phyloP scores from a whole-genome alignment of 176 grass and related monocot genomes.

The Tillandsia leiboldiana region DNA sequence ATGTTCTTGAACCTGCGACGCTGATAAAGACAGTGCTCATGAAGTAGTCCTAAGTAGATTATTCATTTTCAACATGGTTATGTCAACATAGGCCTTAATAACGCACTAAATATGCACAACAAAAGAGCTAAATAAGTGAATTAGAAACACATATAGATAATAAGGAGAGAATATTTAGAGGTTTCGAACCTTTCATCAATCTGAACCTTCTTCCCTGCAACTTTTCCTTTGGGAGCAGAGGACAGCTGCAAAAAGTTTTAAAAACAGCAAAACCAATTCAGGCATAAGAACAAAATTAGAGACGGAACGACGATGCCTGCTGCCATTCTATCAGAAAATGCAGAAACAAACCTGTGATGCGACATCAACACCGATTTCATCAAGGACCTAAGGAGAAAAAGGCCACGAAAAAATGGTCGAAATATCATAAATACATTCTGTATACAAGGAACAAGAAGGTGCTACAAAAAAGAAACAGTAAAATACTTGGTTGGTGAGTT shows the following conservation, averaged over 20 bases:
- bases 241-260: slow-evolving; percentile 45
- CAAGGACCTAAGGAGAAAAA: slow-evolving; percentile 67
- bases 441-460: slow-evolving; percentile 2
- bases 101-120: not conserved
- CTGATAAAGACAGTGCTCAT: not conserved
- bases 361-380: slow-evolving; percentile 93
- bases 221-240: slow-evolving; percentile 82
- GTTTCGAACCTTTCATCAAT: slow-evolving; percentile 59
- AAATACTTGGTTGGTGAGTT: slow-evolving; percentile 78
- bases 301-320: slow-evolving; percentile 8
- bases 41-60: not conserved
- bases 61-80: not conserved
- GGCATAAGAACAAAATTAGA: slow-evolving; percentile 7
- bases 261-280: slow-evolving; percentile 1
- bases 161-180: slow-evolving; percentile 2
- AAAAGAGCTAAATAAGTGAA: not conserved
- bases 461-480: slow-evolving; percentile 1
- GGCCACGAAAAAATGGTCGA: slow-evolving; percentile 5
- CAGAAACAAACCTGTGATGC: slow-evolving; percentile 70
- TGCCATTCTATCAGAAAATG: slow-evolving; percentile 2
- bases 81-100: not conserved
- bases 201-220: slow-evolving; percentile 65
- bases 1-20: not conserved
- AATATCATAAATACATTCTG: not conserved
- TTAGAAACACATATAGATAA: slow-evolving; percentile 4